These are phyloP conservation scores for Heimioporus sp. DNA, from an alignment of 768 basidiomycete species.

Conservation along the genomic window DNA sequence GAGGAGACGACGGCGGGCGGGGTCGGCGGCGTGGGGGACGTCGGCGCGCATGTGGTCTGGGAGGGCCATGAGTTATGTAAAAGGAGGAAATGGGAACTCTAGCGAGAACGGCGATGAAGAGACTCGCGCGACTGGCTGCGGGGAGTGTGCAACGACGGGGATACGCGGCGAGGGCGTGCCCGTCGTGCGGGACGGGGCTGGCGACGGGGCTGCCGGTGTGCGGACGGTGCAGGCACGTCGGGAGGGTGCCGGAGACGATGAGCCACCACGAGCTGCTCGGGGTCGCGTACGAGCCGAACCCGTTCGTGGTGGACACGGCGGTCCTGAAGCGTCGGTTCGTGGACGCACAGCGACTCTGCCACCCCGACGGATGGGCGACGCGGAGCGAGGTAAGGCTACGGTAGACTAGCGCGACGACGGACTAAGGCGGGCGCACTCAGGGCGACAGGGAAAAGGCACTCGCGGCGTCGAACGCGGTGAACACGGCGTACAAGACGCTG, in stretches of 20 bases:
- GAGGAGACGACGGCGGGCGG: slow-evolving; percentile 46
- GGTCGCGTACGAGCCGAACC: slow-evolving; percentile 59
- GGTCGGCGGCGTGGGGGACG: slow-evolving; percentile 41
- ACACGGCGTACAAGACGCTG: slow-evolving; percentile 79
- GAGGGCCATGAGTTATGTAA: slow-evolving; percentile 22
- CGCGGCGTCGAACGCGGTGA: slow-evolving; percentile 66
- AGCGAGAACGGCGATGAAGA: slow-evolving; percentile 8
- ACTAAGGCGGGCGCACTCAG: slow-evolving; percentile 17
- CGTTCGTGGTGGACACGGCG: slow-evolving; percentile 63
- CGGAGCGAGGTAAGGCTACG: slow-evolving; percentile 49
- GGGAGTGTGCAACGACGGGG: slow-evolving; percentile 16
- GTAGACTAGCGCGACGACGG: slow-evolving; percentile 1
- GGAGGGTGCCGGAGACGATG: slow-evolving; percentile 49
- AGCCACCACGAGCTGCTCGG: slow-evolving; percentile 71
- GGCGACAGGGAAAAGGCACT: slow-evolving; percentile 21
- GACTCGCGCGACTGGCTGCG: slow-evolving; percentile 10
- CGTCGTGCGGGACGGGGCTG: slow-evolving; percentile 59
- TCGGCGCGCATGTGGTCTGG: slow-evolving; percentile 41
- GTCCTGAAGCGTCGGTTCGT: slow-evolving; percentile 66
- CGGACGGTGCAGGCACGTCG: slow-evolving; percentile 65
- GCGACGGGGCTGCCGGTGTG: slow-evolving; percentile 74
- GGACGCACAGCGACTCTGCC: slow-evolving; percentile 69
- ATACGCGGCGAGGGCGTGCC: slow-evolving; percentile 40
- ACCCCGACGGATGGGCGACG: slow-evolving; percentile 84
- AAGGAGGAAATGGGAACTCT: not conserved